Percentiles rank a stretch among this genome's conserved stretches.
phyloP scores from a whole-genome alignment of 2,329 filamentous ascomycete species.

The Monilinia polystroma region DNA sequence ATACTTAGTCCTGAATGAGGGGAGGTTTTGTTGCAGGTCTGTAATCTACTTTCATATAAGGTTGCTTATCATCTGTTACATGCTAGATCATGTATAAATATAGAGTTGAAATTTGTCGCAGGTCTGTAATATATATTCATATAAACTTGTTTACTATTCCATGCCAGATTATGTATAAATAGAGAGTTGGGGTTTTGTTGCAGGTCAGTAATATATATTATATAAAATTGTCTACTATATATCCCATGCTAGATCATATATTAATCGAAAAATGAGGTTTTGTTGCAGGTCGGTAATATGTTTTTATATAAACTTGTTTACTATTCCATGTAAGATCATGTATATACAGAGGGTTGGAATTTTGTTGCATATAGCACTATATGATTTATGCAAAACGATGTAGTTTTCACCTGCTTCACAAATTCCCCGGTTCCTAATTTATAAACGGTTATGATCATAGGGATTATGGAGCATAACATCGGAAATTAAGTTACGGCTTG shows the following conservation, averaged over 20 bases:
- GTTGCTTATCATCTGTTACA: no score
- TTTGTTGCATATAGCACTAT: neutral
- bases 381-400: neutral
- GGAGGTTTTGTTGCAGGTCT: neutral
- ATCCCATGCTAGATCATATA: no score
- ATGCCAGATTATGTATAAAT: no score
- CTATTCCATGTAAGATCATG: no score
- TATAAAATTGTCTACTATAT: no score
- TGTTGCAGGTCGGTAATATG: constrained; percentile 7
- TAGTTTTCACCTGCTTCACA: neutral
- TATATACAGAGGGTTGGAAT: no score
- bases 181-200: neutral
- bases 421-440: no score
- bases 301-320: neutral
- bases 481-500: neutral
- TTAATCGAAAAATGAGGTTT: neutral
- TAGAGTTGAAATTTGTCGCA: neutral
- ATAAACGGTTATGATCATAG: neutral
- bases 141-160: neutral
- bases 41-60: neutral
- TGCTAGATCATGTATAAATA: neutral
- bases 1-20: neutral
- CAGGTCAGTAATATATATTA: neutral
- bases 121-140: neutral
- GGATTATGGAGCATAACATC: neutral